These are phyloP conservation scores for Colletotrichum sp. DNA, from an alignment of 2,329 filamentous ascomycete genomes.

Conservation along the genomic window DNA sequence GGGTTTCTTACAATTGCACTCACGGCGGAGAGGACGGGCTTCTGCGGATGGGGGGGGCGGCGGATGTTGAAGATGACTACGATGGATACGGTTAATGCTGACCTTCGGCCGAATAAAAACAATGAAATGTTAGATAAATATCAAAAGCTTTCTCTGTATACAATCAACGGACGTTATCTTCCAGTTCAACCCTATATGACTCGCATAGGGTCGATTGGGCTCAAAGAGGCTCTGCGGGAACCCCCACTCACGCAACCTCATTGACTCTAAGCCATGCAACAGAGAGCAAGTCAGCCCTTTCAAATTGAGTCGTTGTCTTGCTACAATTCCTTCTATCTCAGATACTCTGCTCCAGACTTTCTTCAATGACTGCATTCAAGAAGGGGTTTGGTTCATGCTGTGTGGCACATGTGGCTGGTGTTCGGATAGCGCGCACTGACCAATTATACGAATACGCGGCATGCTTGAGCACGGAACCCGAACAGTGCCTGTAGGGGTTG, in stretches of 20 bases:
- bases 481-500: no score
- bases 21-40: no score
- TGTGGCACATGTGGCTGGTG: not conserved
- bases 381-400: accelerated
- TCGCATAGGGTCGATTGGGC: no score
- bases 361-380: not conserved
- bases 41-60: no score
- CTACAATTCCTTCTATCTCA: not conserved
- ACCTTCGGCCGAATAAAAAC: no score
- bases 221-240: not conserved
- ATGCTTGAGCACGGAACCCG: not conserved
- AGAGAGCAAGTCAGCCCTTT: not conserved
- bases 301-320: accelerated
- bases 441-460: not conserved
- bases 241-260: not conserved
- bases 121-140: no score
- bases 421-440: not conserved
- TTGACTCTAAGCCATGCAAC: not conserved
- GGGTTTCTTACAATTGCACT: no score
- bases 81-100: no score
- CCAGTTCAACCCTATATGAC: no score
- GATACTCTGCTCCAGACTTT: not conserved
- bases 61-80: no score
- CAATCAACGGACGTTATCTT: no score
- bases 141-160: no score